A percentile compares a stretch with the other conserved stretches of the same genome.
Evolutionary conservation across 2,329 filamentous ascomycete genomes (phyloP).

Genomic region (Claviceps citrina): DNA sequence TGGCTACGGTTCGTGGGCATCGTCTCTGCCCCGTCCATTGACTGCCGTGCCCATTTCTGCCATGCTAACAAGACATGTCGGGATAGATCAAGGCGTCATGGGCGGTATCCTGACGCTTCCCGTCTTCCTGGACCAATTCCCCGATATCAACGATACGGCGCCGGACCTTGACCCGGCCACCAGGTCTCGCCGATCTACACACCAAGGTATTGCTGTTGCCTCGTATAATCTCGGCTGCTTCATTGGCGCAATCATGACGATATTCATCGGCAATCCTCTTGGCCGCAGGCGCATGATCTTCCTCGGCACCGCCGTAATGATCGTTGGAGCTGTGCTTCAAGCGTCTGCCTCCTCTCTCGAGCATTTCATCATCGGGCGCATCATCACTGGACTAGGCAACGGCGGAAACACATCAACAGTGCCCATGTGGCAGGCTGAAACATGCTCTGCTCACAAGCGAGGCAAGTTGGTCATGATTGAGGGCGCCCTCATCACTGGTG

Average conservation of each 20-base stretch:
- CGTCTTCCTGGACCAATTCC: constrained; percentile 42
- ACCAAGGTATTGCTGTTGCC: constrained; percentile 39
- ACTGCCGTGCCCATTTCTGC: background rate
- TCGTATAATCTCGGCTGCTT: constrained; percentile 47
- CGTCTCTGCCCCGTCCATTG: background rate
- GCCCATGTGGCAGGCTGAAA: constrained; percentile 47
- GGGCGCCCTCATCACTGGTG: constrained; percentile 40
- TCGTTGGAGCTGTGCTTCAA: constrained; percentile 44
- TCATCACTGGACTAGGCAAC: constrained; percentile 43
- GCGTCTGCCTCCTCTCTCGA: constrained; percentile 36
- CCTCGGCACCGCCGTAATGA: constrained; percentile 41
- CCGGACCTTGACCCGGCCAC: constrained; percentile 20
- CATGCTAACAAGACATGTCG: background rate
- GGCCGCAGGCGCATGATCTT: constrained; percentile 45
- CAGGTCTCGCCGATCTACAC: constrained; percentile 29
- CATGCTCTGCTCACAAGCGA: constrained; percentile 39
- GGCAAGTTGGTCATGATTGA: constrained; percentile 48
- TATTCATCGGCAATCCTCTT: constrained; percentile 48
- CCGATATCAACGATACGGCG: constrained; percentile 31
- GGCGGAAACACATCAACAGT: constrained; percentile 41
- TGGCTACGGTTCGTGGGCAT: constrained; percentile 32
- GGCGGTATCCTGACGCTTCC: constrained; percentile 56
- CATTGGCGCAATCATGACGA: constrained; percentile 48
- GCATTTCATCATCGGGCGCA: constrained; percentile 42
- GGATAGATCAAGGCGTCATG: constrained; percentile 58